phyloP scores from a whole-genome alignment of 805 yeast genomes.

The Kuraishia floccosa region DNA sequence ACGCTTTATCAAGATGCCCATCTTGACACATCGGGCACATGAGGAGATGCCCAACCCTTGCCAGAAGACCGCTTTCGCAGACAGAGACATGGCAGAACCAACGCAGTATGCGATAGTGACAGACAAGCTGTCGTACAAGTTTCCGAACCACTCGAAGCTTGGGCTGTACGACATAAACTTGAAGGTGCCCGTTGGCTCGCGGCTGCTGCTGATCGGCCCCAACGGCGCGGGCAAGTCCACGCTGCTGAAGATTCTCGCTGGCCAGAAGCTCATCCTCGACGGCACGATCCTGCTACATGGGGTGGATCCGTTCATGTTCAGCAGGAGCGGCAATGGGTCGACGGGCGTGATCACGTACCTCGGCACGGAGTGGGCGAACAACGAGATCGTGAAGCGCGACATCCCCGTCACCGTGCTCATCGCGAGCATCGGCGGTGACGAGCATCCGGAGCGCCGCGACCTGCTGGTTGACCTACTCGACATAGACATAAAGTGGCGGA shows the following conservation, averaged over 20 bases:
- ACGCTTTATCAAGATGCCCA: no score
- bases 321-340: constrained; percentile 4
- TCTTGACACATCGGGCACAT: no score
- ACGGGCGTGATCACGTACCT: constrained; percentile 46
- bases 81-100: no score
- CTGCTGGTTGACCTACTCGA: constrained; percentile 67
- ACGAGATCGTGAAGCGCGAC: constrained; percentile 82
- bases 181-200: constrained; percentile 54
- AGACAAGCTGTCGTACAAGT: constrained; percentile 54
- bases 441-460: constrained; percentile 65
- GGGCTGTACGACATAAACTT: constrained; percentile 61
- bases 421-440: constrained; percentile 72
- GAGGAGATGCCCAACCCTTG: no score
- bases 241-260: constrained; percentile 72
- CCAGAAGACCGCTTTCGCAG: no score
- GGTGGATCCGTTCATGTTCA: constrained; percentile 61
- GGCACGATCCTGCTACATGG: constrained; percentile 74
- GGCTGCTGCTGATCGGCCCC: constrained; percentile 80
- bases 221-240: constrained; percentile 98
- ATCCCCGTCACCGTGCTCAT: constrained; percentile 76
- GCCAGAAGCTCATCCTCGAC: constrained; percentile 72
- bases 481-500: constrained; percentile 81
- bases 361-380: constrained; percentile 97
- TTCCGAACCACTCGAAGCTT: constrained; percentile 42
- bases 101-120: constrained; percentile 66